A percentile compares a stretch with the other conserved stretches of the same genome.
Conservation (phyloP, 2,329 filamentous ascomycete species). For the Dactylellina leptospora region DNA sequence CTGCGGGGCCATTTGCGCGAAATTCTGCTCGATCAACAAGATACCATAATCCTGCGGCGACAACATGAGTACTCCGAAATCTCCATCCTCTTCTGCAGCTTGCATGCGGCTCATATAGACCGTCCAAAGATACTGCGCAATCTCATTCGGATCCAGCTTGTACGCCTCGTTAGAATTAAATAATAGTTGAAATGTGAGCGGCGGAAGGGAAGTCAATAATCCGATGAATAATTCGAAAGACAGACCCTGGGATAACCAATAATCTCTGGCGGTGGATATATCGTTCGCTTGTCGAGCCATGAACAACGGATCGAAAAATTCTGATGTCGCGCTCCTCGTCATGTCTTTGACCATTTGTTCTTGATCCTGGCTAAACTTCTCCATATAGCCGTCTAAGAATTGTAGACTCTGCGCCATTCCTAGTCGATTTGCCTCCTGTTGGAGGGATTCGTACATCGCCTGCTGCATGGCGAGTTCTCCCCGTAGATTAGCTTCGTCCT, state of each 20-base stretch:
- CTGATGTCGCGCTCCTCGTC: not conserved
- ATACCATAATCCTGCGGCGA: not conserved
- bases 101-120: not conserved
- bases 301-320: not conserved
- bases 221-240: not conserved
- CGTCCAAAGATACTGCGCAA: not conserved
- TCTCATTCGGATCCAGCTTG: not conserved
- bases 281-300: not conserved
- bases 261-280: not conserved
- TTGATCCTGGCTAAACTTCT: not conserved
- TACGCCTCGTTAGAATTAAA: not conserved
- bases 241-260: not conserved
- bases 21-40: conserved; percentile 4
- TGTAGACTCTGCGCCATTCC: too few relatives aligned
- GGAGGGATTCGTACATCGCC: not conserved
- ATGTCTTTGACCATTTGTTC: not conserved
- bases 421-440: too few relatives aligned
- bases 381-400: too few relatives aligned
- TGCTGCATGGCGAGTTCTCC: not conserved
- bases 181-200: not conserved
- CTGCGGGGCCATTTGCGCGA: not conserved
- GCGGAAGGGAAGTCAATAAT: not conserved
- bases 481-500: not conserved
- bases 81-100: too few relatives aligned
- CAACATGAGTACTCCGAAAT: not conserved